Base-by-base conservation (phyloP, 129 eudicot genomes). In the Dittrichia graveolens region DNA sequence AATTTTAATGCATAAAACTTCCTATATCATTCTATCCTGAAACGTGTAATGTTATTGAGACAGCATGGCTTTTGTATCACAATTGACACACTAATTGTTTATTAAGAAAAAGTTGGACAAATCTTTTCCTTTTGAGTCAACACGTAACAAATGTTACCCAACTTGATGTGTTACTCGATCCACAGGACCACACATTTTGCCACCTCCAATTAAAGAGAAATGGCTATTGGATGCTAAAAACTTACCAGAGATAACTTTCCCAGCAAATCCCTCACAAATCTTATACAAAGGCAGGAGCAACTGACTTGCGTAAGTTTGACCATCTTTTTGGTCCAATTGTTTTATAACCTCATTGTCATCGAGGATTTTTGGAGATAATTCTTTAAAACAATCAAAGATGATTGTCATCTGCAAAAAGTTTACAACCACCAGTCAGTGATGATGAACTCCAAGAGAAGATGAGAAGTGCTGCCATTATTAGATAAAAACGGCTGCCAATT, bases 191-290 rank as follows among this genome's bases (percentile, higher is more conserved):
- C 31, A 0, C 44, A 24, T 12, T 31, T 48, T 11, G 18, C 72
- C 18, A 16, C 13, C 10, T 8, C 1, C 3, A 13, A 49, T 34
- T 69, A 58, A 16, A 47, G 24, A 34, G 8, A 62, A 10, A 16
- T 19, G 0, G 10, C 8, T 2, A 35, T n/a, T 6, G 55, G 15
- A 49, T 24, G 62, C 59, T 3, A 35, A 69, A 38, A 77, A 64
- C 67, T 81, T 76, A 82, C 98, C 98, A 75, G 95, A 65, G 39
- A 92, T 66, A 49, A 87, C 88, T 69, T 74, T 87, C 39, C 98
- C 98, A 18, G 98, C 82, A 71, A 65, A 84, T 44, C 96, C 98
- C 78, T 89, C 96, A 5, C 83, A 87, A 67, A 89, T 86, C 74
- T 88, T 87, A 89, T 93, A 90, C 65, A 89, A 60, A 13, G 98